phyloP scores from a whole-genome alignment of 2,329 filamentous ascomycete genomes.

The Beauveria sp. region DNA sequence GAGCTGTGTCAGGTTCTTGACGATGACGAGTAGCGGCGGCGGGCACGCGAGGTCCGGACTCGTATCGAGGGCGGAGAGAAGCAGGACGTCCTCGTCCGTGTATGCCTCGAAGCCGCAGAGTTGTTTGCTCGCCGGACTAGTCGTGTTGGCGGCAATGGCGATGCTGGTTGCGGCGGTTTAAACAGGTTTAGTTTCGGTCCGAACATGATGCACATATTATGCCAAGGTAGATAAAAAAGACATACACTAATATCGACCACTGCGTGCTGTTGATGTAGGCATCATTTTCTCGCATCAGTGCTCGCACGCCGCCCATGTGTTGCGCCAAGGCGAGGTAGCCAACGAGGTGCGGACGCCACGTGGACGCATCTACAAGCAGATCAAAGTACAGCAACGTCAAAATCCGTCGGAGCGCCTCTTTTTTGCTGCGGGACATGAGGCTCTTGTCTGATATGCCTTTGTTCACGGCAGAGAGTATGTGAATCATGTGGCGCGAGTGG shows the following conservation, averaged over 20 bases:
- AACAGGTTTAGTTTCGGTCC: background rate
- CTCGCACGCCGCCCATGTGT: background rate
- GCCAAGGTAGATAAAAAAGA: no score
- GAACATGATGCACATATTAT: background rate
- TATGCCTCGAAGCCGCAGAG: background rate
- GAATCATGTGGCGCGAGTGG: background rate
- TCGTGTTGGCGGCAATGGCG: background rate
- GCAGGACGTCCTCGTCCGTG: background rate
- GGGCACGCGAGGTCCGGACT: background rate
- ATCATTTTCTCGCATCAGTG: background rate
- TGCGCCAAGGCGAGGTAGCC: background rate
- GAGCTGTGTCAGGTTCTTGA: background rate
- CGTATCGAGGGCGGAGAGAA: background rate
- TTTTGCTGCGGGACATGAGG: background rate
- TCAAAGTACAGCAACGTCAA: background rate
- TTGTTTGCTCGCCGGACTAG: background rate
- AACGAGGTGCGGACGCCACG: background rate
- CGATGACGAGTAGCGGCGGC: background rate
- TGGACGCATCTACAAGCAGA: background rate
- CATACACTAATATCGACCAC: background rate
- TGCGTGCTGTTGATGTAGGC: background rate
- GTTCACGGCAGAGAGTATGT: background rate
- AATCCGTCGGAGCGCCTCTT: background rate
- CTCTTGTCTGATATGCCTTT: background rate
- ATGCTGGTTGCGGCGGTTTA: background rate